Percentiles rank a stretch among this genome's conserved stretches.
phyloP scores from a whole-genome alignment of 371 early-diverging fungal species.

The Actinomortierella wolfii region DNA sequence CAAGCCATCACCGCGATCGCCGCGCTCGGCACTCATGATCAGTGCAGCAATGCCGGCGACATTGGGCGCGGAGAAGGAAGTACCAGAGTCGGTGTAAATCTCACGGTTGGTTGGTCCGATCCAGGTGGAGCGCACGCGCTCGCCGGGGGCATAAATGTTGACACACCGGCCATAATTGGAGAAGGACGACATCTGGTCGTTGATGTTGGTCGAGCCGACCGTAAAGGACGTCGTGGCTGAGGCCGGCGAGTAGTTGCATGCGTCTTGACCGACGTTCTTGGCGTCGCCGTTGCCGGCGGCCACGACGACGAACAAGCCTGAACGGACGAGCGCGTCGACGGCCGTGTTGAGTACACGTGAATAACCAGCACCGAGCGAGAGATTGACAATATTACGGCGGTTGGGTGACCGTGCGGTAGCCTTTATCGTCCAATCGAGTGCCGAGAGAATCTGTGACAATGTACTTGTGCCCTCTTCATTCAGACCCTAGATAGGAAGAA shows the following conservation, averaged over 20 bases:
- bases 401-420: conserved; percentile 27
- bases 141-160: conserved; percentile 68
- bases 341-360: conserved; percentile 56
- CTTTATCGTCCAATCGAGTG: conserved; percentile 50
- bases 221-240: conserved; percentile 59
- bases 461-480: conserved; percentile 49
- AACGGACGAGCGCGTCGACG: conserved; percentile 48
- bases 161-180: conserved; percentile 81
- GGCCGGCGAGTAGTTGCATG: conserved; percentile 70
- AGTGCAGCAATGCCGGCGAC: conserved; percentile 78
- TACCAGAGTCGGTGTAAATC: conserved; percentile 71
- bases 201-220: conserved; percentile 65
- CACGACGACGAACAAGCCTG: conserved; percentile 58
- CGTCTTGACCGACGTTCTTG: conserved; percentile 56
- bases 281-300: conserved; percentile 71
- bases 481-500: conserved; percentile 16
- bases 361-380: conserved; percentile 47
- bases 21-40: conserved; percentile 47
- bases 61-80: conserved; percentile 86
- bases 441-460: conserved; percentile 42
- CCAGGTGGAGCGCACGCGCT: conserved; percentile 55
- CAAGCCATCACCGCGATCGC: conserved; percentile 34
- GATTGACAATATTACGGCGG: conserved; percentile 38
- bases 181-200: conserved; percentile 68
- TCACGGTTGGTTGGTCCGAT: conserved; percentile 46